phyloP scores from a whole-genome alignment of 1,284 basidiomycete genomes.

The Xerocomus minutiporus region DNA sequence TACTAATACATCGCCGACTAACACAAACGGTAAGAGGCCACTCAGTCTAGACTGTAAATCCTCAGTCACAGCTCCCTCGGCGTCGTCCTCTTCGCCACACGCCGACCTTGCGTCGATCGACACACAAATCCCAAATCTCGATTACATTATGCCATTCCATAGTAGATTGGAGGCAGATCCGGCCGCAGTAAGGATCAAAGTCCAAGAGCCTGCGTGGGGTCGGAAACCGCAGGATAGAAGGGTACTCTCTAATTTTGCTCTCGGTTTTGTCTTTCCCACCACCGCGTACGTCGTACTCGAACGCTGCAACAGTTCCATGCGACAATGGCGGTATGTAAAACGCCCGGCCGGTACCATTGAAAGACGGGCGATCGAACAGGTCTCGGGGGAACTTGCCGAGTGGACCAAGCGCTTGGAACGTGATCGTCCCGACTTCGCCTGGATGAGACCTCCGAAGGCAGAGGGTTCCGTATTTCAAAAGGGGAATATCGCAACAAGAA shows the following conservation, averaged over 20 bases:
- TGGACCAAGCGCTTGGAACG: constrained; percentile 9
- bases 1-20: too few species aligned
- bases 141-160: constrained; percentile 5
- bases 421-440: constrained; percentile 7
- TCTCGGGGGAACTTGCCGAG: neutral
- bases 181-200: constrained; percentile 22
- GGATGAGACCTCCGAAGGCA: constrained; percentile 3
- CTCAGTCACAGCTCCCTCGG: too few species aligned
- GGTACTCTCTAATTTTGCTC: constrained; percentile 6
- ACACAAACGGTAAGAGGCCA: too few species aligned
- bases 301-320: neutral
- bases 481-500: neutral
- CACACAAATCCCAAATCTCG: constrained; percentile 18
- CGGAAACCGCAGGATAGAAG: constrained; percentile 7
- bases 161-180: constrained; percentile 12
- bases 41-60: too few species aligned
- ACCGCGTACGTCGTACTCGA: constrained; percentile 17
- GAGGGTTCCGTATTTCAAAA: constrained; percentile 9
- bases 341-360: constrained; percentile 13
- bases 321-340: constrained; percentile 4
- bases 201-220: constrained; percentile 9
- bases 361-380: constrained; percentile 10
- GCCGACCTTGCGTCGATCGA: neutral
- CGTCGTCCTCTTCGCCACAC: neutral
- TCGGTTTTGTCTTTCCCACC: neutral